These are phyloP conservation scores for Chloranthus sessilifolius DNA, from an alignment of 164 flowering plant species.

Conservation along the genomic window DNA sequence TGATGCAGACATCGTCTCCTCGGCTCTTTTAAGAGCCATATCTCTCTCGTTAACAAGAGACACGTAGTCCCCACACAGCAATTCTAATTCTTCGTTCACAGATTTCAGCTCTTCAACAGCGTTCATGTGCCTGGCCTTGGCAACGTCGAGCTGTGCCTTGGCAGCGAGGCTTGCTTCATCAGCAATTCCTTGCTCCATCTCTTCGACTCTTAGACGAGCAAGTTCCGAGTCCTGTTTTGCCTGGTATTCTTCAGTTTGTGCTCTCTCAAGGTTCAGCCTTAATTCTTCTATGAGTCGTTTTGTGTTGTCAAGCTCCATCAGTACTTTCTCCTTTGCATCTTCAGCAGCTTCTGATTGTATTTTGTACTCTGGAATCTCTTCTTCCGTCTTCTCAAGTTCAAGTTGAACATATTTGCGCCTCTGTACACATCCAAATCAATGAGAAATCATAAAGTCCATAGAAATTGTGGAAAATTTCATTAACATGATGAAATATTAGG, in stretches of 20 bases:
- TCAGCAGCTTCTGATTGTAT: slow-evolving; percentile 54
- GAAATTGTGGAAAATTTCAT: too few species aligned
- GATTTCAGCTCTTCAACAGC: slow-evolving; percentile 64
- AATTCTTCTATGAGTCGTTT: slow-evolving; percentile 75
- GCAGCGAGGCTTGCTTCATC: slow-evolving; percentile 84
- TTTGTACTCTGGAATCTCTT: slow-evolving; percentile 60
- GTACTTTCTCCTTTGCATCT: slow-evolving; percentile 45
- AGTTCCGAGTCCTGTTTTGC: slow-evolving; percentile 87
- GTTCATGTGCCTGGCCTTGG: slow-evolving; percentile 59
- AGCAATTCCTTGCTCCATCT: slow-evolving; percentile 80
- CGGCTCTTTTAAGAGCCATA: slow-evolving; percentile 48
- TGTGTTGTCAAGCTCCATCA: slow-evolving; percentile 65
- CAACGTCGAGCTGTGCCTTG: slow-evolving; percentile 87
- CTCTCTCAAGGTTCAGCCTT: slow-evolving; percentile 73
- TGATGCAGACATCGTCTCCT: slow-evolving; percentile 50
- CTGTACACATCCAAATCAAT: too few species aligned
- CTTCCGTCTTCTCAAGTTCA: slow-evolving; percentile 71
- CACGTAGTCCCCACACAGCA: slow-evolving; percentile 37
- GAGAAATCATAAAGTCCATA: too few species aligned
- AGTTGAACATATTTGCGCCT: slow-evolving; percentile 54
- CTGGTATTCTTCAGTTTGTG: slow-evolving; percentile 78
- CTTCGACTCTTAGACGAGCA: slow-evolving; percentile 66
- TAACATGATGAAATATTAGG: too few species aligned
- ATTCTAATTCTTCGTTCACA: slow-evolving; percentile 70
- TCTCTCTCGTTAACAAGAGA: slow-evolving; percentile 56